phyloP scores from a whole-genome alignment of 805 yeast genomes.

The Cyberlindnera suaveolens region DNA sequence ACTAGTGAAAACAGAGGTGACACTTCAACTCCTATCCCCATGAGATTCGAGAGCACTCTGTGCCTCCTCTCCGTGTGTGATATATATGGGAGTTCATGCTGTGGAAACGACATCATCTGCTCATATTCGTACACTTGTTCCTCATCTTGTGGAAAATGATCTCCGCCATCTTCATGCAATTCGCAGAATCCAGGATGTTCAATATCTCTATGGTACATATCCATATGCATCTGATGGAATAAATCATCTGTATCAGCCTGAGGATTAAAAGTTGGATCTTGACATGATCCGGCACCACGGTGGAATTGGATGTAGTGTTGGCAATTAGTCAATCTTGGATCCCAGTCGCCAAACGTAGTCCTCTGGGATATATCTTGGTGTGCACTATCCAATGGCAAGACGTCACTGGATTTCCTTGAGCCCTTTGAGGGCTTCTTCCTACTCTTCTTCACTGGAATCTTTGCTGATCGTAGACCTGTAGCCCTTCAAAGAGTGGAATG shows the following conservation, averaged over 20 bases:
- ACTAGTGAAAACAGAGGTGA: conserved; percentile 21
- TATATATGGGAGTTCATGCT: conserved; percentile 18
- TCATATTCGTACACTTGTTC: conserved; percentile 16
- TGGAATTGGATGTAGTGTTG: conserved; percentile 8
- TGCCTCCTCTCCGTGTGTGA: conserved; percentile 27
- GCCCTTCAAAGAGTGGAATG: no score
- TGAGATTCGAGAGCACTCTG: conserved; percentile 22
- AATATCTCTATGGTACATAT: conserved; percentile 4
- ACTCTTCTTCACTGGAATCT: conserved; percentile 12
- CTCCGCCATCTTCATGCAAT: background rate
- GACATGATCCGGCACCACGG: conserved; percentile 2
- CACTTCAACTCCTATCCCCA: conserved; percentile 16
- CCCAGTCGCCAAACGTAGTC: conserved; percentile 8
- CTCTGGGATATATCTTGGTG: background rate
- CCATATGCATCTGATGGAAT: conserved; percentile 6
- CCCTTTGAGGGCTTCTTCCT: conserved; percentile 18
- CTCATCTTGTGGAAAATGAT: background rate
- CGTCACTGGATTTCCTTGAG: conserved; percentile 11
- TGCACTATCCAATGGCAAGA: background rate
- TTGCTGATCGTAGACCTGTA: background rate
- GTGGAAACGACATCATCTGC: conserved; percentile 26
- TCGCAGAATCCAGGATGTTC: conserved; percentile 11
- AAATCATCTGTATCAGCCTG: background rate
- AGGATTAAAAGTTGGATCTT: background rate
- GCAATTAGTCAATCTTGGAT: conserved; percentile 10